A percentile compares a stretch with the other conserved stretches of the same genome.
phyloP scores from a whole-genome alignment of 352 stramenopile species.

The Phytophthora pini region DNA sequence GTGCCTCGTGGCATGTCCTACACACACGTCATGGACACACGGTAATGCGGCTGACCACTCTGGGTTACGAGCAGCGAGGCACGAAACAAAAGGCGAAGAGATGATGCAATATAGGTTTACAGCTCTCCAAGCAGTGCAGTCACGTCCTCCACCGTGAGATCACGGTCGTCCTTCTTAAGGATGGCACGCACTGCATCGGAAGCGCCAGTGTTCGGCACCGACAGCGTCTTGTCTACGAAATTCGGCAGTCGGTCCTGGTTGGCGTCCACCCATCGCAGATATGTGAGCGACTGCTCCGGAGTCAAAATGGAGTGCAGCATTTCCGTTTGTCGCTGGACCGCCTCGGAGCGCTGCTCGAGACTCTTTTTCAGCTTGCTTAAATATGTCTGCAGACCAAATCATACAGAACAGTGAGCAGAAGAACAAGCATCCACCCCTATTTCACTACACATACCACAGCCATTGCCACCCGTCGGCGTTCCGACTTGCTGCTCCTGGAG shows the following conservation, averaged over 20 bases:
- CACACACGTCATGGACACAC: conserved; percentile 10
- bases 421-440: background rate
- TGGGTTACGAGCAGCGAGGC: conserved; percentile 12
- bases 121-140: conserved; percentile 77
- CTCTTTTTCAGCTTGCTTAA: conserved; percentile 90
- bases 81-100: conserved; percentile 17
- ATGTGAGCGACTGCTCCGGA: conserved; percentile 85
- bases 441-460: conserved; percentile 64
- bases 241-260: conserved; percentile 75
- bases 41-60: conserved; percentile 22
- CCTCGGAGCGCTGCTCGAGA: conserved; percentile 78
- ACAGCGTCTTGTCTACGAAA: conserved; percentile 71
- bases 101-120: conserved; percentile 19
- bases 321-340: conserved; percentile 81
- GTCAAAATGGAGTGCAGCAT: conserved; percentile 88
- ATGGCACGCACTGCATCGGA: conserved; percentile 80
- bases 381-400: conserved; percentile 67
- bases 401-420: background rate
- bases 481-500: conserved; percentile 84
- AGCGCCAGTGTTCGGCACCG: conserved; percentile 53
- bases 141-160: conserved; percentile 88
- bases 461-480: conserved; percentile 81
- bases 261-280: conserved; percentile 82
- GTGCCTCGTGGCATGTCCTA: background rate
- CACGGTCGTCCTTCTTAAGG: conserved; percentile 84